Evolutionary conservation across 345 rosid genomes (phyloP).

Genomic region (Gossypium herbaceum): DNA sequence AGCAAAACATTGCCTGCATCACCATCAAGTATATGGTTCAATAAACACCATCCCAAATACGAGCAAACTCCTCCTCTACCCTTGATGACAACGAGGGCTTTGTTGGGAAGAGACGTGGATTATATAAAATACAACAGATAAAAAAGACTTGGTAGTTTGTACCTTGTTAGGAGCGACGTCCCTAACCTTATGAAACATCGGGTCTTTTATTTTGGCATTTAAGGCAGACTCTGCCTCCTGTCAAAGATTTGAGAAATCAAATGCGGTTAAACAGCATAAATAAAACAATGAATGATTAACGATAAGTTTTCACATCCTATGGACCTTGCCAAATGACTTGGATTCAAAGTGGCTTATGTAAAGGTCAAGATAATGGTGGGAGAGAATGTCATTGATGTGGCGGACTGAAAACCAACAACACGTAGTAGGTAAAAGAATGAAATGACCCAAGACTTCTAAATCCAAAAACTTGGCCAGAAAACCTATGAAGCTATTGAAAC

Average conservation of each 20-base stretch:
- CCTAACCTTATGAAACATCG: conserved; percentile 74
- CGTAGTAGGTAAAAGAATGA: background rate
- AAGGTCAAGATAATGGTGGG: background rate
- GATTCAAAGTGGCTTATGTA: background rate
- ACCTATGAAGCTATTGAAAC: background rate
- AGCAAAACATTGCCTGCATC: conserved; percentile 91
- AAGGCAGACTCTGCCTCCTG: conserved; percentile 79
- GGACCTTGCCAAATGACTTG: background rate
- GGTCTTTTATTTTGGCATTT: conserved; percentile 50
- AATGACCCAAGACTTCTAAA: background rate
- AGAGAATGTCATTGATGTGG: background rate
- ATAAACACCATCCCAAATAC: background rate
- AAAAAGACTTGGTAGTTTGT: background rate
- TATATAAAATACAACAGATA: background rate
- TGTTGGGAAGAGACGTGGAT: background rate
- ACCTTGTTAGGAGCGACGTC: conserved; percentile 99
- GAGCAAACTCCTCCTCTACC: background rate
- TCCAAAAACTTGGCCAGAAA: background rate
- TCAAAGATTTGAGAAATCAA: conserved; percentile 14
- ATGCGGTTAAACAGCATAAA: background rate
- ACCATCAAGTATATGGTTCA: background rate
- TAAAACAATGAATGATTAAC: background rate
- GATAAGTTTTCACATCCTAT: background rate
- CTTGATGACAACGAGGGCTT: background rate
- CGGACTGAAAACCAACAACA: background rate